Evolutionary conservation across 2,329 filamentous ascomycete genomes (phyloP).

Genomic region (Aureobasidium zeae): DNA sequence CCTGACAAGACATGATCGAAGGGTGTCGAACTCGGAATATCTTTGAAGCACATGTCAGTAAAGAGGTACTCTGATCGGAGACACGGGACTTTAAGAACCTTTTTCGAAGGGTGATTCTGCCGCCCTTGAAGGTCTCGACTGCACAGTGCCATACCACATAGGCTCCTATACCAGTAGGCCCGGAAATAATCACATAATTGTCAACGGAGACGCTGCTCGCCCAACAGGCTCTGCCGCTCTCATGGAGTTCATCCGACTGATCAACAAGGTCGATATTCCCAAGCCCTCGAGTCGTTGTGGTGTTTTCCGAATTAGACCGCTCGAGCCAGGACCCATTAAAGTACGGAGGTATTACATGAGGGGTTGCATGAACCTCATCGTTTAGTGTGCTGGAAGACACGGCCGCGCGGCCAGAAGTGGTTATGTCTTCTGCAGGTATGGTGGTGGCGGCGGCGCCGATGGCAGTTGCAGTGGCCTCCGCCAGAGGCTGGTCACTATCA

Average conservation of each 20-base stretch:
- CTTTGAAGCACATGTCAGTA: too few relatives aligned
- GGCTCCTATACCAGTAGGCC: conserved; percentile 58
- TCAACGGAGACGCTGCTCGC: conserved; percentile 53
- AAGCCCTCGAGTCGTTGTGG: conserved; percentile 21
- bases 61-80: not conserved
- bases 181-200: conserved; percentile 53
- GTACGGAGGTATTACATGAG: conserved; percentile 33
- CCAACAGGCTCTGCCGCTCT: conserved; percentile 52
- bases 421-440: not conserved
- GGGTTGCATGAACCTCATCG: not conserved
- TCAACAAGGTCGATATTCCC: conserved; percentile 53
- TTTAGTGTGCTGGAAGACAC: not conserved
- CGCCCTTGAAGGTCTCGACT: conserved; percentile 70
- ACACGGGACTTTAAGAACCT: conserved; percentile 32
- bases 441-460: conserved; percentile 13
- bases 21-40: conserved; percentile 88
- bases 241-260: conserved; percentile 50
- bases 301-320: conserved; percentile 28
- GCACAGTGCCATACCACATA: conserved; percentile 93
- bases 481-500: conserved; percentile 11
- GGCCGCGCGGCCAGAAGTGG: conserved; percentile 7
- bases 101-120: conserved; percentile 35
- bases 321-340: conserved; percentile 35
- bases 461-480: conserved; percentile 2
- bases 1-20: conserved; percentile 61